Base-by-base conservation (phyloP, 208 protist species). In the Phytomonas francai region DNA sequence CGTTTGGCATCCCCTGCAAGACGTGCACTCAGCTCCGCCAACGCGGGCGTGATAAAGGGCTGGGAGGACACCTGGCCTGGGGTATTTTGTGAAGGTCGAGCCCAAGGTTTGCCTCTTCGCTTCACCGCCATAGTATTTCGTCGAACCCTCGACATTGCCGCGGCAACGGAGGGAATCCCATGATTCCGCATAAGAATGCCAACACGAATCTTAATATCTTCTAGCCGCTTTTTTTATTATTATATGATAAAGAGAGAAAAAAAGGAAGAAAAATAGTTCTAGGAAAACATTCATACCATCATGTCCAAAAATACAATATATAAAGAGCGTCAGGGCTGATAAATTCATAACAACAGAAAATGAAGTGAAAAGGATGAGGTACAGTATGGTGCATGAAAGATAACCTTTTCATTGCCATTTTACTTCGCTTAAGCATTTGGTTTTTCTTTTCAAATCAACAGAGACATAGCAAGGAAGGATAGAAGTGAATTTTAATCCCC, bases 271-370 rank as follows among this genome's bases (percentile, higher is more conserved):
- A 11, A 3, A 45, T 45, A 45, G 9, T 3, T 7, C 11, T 45
- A 45, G 9, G 11, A 16, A 45, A 45, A 22, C 11, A 45, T 45
- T 14, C 9, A 45, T 16, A 45, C 11, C 39, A 45, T 45, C 19
- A 14, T 14, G 19, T 45, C 9, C 39, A 14, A 14, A 45, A 45
- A 14, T 2, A 11, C 19, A 16, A 45, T 1, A 45, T 22, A 16
- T 22, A 45, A 45, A 45, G 2, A 11, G 11, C 39, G n/a, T n/a
- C n/a, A n/a, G n/a, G n/a, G n/a, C n/a, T n/a, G n/a, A n/a, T n/a
- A n/a, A n/a, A n/a, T n/a, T n/a, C 27, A 70, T 62, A 60, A 11
- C 29, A 28, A 63, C 33, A 70, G 49, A 42, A n/a, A 61, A 63
- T 27, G 62, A 51, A 66, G 57, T 16, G 9, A 25, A 25, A 2